These are phyloP conservation scores for Coemansia sp. DNA, from an alignment of 371 early-diverging fungal species.

Conservation along the genomic window DNA sequence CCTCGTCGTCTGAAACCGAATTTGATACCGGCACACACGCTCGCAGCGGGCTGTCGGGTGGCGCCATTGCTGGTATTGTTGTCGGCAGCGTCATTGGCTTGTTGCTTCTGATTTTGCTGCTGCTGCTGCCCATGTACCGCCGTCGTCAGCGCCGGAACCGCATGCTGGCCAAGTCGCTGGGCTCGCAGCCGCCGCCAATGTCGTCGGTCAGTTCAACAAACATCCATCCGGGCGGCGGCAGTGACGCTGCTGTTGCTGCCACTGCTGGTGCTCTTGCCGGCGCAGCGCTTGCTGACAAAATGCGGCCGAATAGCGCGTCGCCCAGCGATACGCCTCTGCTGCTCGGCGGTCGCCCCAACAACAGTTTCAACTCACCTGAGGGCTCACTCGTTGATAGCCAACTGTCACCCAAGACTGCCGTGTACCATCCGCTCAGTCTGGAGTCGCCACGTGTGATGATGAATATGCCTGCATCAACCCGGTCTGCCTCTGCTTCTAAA, in stretches of 20 bases:
- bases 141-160: conserved; percentile 31
- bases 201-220: neutral
- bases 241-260: conserved; percentile 6
- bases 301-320: conserved; percentile 12
- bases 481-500: conserved; percentile 4
- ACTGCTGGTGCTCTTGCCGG: neutral
- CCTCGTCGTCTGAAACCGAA: neutral
- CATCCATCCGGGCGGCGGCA: conserved; percentile 11
- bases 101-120: conserved; percentile 21
- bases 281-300: conserved; percentile 7
- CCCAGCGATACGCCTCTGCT: conserved; percentile 45
- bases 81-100: conserved; percentile 22
- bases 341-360: conserved; percentile 34
- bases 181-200: neutral
- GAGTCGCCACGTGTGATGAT: conserved; percentile 48
- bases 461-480: conserved; percentile 40
- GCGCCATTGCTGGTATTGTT: conserved; percentile 40
- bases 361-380: conserved; percentile 39
- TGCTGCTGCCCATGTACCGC: conserved; percentile 31
- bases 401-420: conserved; percentile 12
- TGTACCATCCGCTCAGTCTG: conserved; percentile 38
- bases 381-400: conserved; percentile 19
- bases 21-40: neutral
- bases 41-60: conserved; percentile 30
- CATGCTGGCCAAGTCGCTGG: conserved; percentile 12